Conservation (phyloP, 768 basidiomycete genomes). For the Cyclocybe aegerita region DNA sequence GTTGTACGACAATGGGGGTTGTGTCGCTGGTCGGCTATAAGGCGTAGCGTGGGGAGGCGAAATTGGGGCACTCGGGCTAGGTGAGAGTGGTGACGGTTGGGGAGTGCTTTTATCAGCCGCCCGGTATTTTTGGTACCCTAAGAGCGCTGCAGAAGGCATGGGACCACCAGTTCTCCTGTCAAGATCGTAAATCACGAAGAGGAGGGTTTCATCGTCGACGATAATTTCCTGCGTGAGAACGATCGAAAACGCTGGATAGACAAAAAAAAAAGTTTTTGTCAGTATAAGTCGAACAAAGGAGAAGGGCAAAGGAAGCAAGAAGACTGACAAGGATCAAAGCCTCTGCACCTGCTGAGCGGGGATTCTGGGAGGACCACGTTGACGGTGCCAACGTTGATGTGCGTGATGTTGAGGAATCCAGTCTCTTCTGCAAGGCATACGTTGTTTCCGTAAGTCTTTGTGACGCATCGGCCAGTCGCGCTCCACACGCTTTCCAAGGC, state of each 20-base stretch:
- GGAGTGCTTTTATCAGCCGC: conserved; percentile 24
- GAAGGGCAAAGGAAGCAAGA: conserved; percentile 11
- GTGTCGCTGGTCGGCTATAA: conserved; percentile 28
- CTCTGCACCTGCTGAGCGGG: conserved; percentile 60
- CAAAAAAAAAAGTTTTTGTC: conserved; percentile 16
- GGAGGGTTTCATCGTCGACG: conserved; percentile 60
- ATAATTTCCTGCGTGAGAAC: conserved; percentile 70
- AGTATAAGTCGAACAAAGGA: conserved; percentile 21
- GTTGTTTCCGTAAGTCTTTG: conserved; percentile 54
- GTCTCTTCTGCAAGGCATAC: conserved; percentile 53
- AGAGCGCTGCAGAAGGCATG: conserved; percentile 61
- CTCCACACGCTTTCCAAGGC: conserved; percentile 54
- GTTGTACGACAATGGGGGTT: conserved; percentile 42
- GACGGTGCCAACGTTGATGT: conserved; percentile 47
- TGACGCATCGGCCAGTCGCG: conserved; percentile 59
- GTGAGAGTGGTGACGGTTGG: conserved; percentile 15
- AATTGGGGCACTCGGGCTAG: conserved; percentile 18
- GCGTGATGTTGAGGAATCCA: conserved; percentile 48
- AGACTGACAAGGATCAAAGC: conserved; percentile 66
- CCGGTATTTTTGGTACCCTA: conserved; percentile 45
- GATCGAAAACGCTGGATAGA: conserved; percentile 47
- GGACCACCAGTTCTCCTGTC: conserved; percentile 51
- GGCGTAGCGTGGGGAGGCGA: conserved; percentile 21
- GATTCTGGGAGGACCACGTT: conserved; percentile 69
- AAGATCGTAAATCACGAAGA: conserved; percentile 67